Percentiles rank a stretch among this genome's conserved stretches.
Evolutionary conservation across 208 protist species (phyloP).

Genomic region (Naegleria gruberi): DNA sequence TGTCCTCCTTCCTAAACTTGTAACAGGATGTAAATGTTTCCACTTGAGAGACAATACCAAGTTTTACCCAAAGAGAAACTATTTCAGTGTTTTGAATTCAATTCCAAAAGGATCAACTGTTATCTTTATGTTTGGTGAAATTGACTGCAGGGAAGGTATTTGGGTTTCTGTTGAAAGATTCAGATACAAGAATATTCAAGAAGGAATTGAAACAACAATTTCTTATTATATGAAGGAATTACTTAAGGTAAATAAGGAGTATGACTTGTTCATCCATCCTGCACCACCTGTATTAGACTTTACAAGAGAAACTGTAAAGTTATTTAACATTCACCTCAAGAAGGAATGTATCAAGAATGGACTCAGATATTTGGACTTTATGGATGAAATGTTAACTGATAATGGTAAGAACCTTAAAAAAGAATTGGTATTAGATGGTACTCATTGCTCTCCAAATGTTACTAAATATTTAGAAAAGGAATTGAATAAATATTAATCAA

Average conservation of each 20-base stretch:
- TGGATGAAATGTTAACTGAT: constrained; percentile 9
- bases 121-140: constrained; percentile 39
- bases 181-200: constrained; percentile 28
- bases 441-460: constrained; percentile 23
- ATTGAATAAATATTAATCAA: constrained; percentile 4
- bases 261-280: constrained; percentile 35
- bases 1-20: constrained; percentile 17
- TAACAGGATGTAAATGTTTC: constrained; percentile 36
- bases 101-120: constrained; percentile 26
- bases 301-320: constrained; percentile 21
- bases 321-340: constrained; percentile 26
- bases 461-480: background rate
- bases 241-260: background rate
- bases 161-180: constrained; percentile 30
- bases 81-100: background rate
- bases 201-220: constrained; percentile 20
- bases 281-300: constrained; percentile 32
- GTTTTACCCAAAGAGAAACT: constrained; percentile 40
- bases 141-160: constrained; percentile 38
- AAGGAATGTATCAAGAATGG: background rate
- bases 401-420: constrained; percentile 20
- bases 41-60: constrained; percentile 27
- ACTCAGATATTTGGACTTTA: constrained; percentile 33
- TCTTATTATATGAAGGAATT: constrained; percentile 27
- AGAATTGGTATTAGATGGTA: constrained; percentile 35